phyloP scores from a whole-genome alignment of 108 stramenopile species.

The Schizochytrium sp. region DNA sequence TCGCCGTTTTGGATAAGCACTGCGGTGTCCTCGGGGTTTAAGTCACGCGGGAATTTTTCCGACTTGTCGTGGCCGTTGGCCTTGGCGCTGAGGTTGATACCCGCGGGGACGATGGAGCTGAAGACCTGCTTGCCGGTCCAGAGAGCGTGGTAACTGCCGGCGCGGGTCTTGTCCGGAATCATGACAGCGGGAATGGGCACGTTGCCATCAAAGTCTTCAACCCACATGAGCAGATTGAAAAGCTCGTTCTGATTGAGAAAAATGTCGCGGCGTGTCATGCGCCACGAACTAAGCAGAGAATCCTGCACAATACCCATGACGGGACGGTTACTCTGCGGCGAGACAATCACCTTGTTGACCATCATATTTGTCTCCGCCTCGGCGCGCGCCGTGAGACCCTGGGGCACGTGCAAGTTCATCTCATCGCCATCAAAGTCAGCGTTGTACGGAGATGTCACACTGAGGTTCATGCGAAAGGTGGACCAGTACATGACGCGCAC shows the following conservation, averaged over 20 bases:
- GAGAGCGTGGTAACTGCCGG: conserved; percentile 34
- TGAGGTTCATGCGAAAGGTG: conserved; percentile 95
- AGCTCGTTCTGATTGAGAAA: conserved; percentile 87
- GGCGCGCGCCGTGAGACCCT: conserved; percentile 83
- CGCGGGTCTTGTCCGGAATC: conserved; percentile 63
- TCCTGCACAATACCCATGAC: conserved; percentile 99
- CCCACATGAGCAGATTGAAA: conserved; percentile 94
- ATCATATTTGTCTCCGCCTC: conserved; percentile 96
- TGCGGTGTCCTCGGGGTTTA: conserved; percentile 75
- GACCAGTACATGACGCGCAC: conserved; percentile 97
- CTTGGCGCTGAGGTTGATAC: conserved; percentile 73
- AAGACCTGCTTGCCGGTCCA: conserved; percentile 99
- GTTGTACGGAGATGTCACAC: conserved; percentile 96
- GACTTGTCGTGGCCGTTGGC: conserved; percentile 22
- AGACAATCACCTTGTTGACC: conserved; percentile 85
- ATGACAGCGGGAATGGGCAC: conserved; percentile 88
- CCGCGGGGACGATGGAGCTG: conserved; percentile 73
- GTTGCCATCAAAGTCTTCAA: conserved; percentile 76
- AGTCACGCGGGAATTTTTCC: conserved; percentile 21
- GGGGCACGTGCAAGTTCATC: conserved; percentile 98
- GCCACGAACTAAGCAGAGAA: conserved; percentile 77
- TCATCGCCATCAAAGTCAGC: conserved; percentile 99
- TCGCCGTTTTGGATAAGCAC: conserved; percentile 87
- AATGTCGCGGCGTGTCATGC: conserved; percentile 87
- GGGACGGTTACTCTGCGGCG: conserved; percentile 92